Percentiles rank a stretch among this genome's conserved stretches.
Evolutionary conservation across 169 alveolate species (phyloP).

Genomic region (Eimeria brunetti): DNA sequence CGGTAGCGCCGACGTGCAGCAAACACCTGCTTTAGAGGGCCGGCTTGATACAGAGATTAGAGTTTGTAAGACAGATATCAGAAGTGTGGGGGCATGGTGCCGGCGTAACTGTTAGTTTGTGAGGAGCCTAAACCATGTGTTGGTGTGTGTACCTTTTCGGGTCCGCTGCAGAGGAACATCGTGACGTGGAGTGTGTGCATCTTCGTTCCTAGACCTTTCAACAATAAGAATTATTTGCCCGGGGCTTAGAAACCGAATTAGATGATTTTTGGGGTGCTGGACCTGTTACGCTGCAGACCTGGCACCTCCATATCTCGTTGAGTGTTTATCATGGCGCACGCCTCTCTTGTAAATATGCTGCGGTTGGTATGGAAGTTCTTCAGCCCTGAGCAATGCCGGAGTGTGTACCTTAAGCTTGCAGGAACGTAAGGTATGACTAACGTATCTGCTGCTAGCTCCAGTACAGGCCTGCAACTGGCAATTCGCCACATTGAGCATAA

Average conservation of each 20-base stretch:
- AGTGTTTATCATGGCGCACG: too few species aligned
- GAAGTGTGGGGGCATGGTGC: neutral
- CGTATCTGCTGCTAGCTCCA: neutral
- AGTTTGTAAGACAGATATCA: neutral
- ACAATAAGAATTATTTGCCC: too few species aligned
- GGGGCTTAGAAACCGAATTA: too few species aligned
- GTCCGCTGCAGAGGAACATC: neutral
- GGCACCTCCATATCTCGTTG: too few species aligned
- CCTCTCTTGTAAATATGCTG: too few species aligned
- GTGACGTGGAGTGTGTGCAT: neutral
- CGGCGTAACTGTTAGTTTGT: neutral
- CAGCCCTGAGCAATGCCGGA: neutral
- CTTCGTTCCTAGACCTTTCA: neutral
- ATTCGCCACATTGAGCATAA: neutral
- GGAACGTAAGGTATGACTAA: neutral
- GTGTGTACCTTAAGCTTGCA: neutral
- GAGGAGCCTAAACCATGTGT: neutral
- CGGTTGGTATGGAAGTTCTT: too few species aligned
- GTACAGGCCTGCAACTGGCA: neutral
- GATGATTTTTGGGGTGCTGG: too few species aligned
- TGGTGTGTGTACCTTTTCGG: neutral
- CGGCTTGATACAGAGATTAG: neutral
- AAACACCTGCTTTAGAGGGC: neutral
- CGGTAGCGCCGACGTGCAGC: neutral
- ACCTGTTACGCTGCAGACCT: too few species aligned